phyloP scores from a whole-genome alignment of 305 asterid genomes.

The Salvia sclarea region DNA sequence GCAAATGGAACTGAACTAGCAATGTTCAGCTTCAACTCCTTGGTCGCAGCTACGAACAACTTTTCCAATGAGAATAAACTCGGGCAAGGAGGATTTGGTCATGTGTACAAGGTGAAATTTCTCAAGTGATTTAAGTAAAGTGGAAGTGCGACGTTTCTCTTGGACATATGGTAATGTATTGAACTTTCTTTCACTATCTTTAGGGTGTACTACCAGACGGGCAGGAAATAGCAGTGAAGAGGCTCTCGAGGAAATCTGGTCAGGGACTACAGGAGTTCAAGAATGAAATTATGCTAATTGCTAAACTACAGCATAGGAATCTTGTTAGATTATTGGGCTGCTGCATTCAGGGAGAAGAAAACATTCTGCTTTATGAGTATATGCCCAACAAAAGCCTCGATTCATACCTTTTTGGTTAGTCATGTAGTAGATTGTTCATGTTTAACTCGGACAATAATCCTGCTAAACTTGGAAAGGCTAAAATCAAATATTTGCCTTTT shows the following conservation, averaged over 20 bases:
- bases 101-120: slow-evolving; percentile 62
- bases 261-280: slow-evolving; percentile 88
- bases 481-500: neutral
- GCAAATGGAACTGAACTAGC: slow-evolving; percentile 58
- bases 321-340: slow-evolving; percentile 79
- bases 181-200: neutral
- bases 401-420: slow-evolving; percentile 72
- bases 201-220: slow-evolving; percentile 70
- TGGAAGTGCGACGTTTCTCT: neutral
- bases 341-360: slow-evolving; percentile 85
- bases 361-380: slow-evolving; percentile 73
- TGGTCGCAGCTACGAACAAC: slow-evolving; percentile 61
- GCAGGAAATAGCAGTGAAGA: slow-evolving; percentile 75
- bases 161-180: neutral
- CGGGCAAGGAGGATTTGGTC: slow-evolving; percentile 94
- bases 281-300: slow-evolving; percentile 75
- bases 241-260: slow-evolving; percentile 73
- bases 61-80: slow-evolving; percentile 66
- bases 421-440: neutral
- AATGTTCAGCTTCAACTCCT: slow-evolving; percentile 52
- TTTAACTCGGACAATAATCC: neutral
- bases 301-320: slow-evolving; percentile 80
- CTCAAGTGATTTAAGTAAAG: neutral
- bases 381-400: slow-evolving; percentile 92
- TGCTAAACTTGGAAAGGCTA: slow-evolving; percentile 10